These are phyloP conservation scores for Coleophoma cylindrospora DNA, from an alignment of 2,329 filamentous ascomycete genomes.

Conservation along the genomic window DNA sequence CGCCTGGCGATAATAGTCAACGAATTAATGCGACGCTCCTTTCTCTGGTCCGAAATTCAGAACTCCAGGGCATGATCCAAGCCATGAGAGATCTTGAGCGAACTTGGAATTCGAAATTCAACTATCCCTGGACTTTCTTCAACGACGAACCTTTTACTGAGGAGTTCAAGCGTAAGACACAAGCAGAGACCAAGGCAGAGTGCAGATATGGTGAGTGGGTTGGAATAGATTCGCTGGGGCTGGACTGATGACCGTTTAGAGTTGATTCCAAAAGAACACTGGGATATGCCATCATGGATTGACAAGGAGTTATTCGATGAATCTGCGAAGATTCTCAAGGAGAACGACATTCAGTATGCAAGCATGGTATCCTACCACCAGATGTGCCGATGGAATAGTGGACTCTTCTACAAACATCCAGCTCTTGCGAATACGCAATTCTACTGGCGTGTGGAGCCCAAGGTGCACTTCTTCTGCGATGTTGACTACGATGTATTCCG, in stretches of 20 bases:
- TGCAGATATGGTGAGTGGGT: slow-evolving; percentile 68
- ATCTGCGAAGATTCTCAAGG: slow-evolving; percentile 75
- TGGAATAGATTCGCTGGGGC: background rate
- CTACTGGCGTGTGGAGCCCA: slow-evolving; percentile 98
- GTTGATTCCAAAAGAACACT: slow-evolving; percentile 89
- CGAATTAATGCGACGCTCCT: slow-evolving; percentile 93
- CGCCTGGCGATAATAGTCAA: slow-evolving; percentile 69
- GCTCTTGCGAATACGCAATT: slow-evolving; percentile 77
- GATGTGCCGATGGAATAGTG: slow-evolving; percentile 99
- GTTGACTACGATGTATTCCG: slow-evolving; percentile 98
- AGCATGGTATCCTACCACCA: slow-evolving; percentile 89
- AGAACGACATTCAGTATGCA: slow-evolving; percentile 87
- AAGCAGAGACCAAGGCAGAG: slow-evolving; percentile 80
- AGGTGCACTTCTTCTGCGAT: slow-evolving; percentile 98
- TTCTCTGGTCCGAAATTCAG: slow-evolving; percentile 86
- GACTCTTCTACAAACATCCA: slow-evolving; percentile 95
- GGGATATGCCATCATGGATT: slow-evolving; percentile 90
- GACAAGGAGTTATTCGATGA: slow-evolving; percentile 80
- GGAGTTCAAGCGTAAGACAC: slow-evolving; percentile 83
- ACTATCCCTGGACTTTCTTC: slow-evolving; percentile 99
- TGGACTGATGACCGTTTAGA: slow-evolving; percentile 44
- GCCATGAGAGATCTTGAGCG: slow-evolving; percentile 89
- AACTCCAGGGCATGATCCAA: slow-evolving; percentile 76
- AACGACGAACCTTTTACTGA: slow-evolving; percentile 92
- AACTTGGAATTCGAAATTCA: slow-evolving; percentile 98